Base-by-base conservation (phyloP, 1,284 basidiomycete genomes). In the Cryptococcus sp. region DNA sequence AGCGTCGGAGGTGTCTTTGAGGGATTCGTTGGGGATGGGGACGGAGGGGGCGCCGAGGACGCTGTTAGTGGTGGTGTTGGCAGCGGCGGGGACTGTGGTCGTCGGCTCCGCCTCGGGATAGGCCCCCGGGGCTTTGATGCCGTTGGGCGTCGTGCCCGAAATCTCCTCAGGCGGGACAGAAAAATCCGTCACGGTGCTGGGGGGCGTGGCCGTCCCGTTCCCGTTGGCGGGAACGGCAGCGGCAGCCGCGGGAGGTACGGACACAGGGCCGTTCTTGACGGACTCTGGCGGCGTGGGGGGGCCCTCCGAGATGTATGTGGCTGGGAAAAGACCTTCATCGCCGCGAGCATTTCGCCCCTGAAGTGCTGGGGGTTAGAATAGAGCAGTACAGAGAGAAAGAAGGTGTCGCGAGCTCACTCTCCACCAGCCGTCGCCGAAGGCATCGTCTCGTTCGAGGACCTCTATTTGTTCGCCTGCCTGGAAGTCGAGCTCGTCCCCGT, bases 351-450 rank as follows among this genome's bases (percentile, higher is more conserved):
- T 96, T 43, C 87, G 87, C 40, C 95, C 95, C 88, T 94, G 77
- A 38, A 37, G 23, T 20, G 40, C 23, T 24, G n/a, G 35, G 12
- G 39, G 47, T 48, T 36, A 49, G 36, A 5, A 15, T 44, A 23
- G 8, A 50, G 47, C 48, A 13, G n/a, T 35, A 54, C 9, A 9
- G n/a, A 18, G 39, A 36, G 28, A 9, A 18, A n/a, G 21, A 18
- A 20, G 12, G 47, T 8, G 5, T 23, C 2, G 2, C 9, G 3
- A 59, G 80, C 88, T 77, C 69, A 93, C 93, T 84, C 91, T 87
- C 91, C 91, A 98, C 95, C 95, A 98, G n/a, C 95, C 95, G 76
- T 98, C 95, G 43, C 85, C 85, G 73, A 92, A 98, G 56, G 86
- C 80, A 63, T 98, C 95, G 75, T 98, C 95, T 78, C 85, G 89